Evolutionary conservation across 371 early-diverging fungal species (phyloP), one percentile per base, ranked within the genome.

Genomic region (Phascolomyces articulosus): DNA sequence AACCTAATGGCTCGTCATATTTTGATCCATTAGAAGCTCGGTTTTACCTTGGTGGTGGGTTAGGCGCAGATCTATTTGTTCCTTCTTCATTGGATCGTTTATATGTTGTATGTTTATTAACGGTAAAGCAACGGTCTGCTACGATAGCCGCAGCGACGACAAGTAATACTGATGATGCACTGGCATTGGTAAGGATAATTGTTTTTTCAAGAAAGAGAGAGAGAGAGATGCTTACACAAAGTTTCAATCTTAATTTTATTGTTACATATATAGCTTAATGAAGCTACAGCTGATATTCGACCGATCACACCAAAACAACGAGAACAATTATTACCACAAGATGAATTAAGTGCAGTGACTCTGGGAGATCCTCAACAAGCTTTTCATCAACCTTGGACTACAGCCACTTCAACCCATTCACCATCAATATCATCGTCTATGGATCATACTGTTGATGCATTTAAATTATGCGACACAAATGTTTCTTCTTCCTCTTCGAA

Each of bases 1-100:
- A 47, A 38, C 21, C 55, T 8, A 38, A 54, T 27, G 62, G 60
- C 13, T 10, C 64, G 18, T 38, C 47, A 20, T 49, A 15, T 27
- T 40, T n/a, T 23, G 54, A 66, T 18, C 51, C 57, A 3, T 40
- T 63, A 9, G 59, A 68, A 20, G 63, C 68, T 13, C 68, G 68
- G 29, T 63, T 85, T 57, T 86, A 85, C 63, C 64, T 89, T 21
- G 89, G 87, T 20, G 89, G 85, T 48, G 89, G 89, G 8, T 64
- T 87, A 18, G 87, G 87, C 34, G 86, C 85, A 2, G 82, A 89
- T 61, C 68, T 87, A 1, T 72, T 69, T 66, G 47, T 69, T 16
- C 57, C 68, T 9, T 40, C 57, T 10, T 75, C 73, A 8, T 56
- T 74, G 4, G 58, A 69, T 6, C 70, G 66, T 24, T 68, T 74